These are phyloP conservation scores for Annulohypoxylon moriforme DNA, from an alignment of 495 filamentous ascomycete genomes.

Conservation along the genomic window DNA sequence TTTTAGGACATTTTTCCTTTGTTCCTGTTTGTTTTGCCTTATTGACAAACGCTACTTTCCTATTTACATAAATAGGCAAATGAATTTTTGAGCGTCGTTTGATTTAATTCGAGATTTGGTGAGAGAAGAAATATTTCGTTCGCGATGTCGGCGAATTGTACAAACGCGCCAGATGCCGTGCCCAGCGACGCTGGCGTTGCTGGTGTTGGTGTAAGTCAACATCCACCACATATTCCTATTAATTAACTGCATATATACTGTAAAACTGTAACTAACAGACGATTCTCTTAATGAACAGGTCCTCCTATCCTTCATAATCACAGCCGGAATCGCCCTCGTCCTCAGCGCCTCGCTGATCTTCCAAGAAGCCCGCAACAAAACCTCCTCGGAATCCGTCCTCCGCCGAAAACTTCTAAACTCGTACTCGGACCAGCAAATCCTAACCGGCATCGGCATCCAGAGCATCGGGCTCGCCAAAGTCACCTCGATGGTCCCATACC, in stretches of 20 bases:
- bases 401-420: conserved; percentile 67
- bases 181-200: conserved; percentile 67
- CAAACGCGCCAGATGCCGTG: conserved; percentile 53
- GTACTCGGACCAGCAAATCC: conserved; percentile 71
- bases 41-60: not conserved
- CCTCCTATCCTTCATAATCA: conserved; percentile 70
- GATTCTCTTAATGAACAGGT: conserved; percentile 48
- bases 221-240: not conserved
- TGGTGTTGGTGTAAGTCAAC: conserved; percentile 64
- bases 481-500: conserved; percentile 64
- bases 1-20: conserved; percentile 8
- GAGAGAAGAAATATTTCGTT: not conserved
- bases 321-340: conserved; percentile 58
- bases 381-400: conserved; percentile 54
- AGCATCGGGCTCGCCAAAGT: conserved; percentile 63
- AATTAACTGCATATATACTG: not conserved
- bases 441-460: conserved; percentile 69
- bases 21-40: not conserved
- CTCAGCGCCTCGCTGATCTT: conserved; percentile 61
- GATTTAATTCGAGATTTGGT: conserved; percentile 4
- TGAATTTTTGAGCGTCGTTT: not conserved
- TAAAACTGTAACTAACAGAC: conserved; percentile 7
- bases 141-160: conserved; percentile 57
- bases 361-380: conserved; percentile 50
- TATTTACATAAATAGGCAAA: not conserved